These are phyloP conservation scores for Candida ulmi DNA, from an alignment of 805 yeast species.

Conservation along the genomic window DNA sequence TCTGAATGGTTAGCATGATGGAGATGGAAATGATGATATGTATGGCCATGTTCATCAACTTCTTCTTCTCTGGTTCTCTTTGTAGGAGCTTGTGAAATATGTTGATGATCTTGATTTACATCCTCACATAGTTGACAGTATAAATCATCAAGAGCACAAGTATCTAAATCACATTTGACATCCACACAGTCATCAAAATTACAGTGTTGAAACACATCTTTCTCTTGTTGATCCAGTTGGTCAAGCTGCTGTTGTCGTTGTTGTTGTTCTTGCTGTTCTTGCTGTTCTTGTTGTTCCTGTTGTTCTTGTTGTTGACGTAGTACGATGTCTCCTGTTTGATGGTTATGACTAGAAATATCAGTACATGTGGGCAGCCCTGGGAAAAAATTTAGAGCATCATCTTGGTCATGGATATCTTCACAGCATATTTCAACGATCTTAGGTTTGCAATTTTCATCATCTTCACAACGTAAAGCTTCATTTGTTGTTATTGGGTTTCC, in stretches of 20 bases:
- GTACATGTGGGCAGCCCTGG: slow-evolving; percentile 11
- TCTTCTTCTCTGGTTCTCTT: slow-evolving; percentile 15
- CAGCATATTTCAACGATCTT: slow-evolving; percentile 37
- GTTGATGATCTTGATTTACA: background rate
- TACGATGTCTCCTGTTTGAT: background rate
- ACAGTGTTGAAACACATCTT: slow-evolving; percentile 11
- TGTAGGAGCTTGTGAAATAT: background rate
- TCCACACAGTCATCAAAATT: slow-evolving; percentile 21
- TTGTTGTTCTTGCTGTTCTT: background rate
- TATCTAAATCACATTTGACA: slow-evolving; percentile 22
- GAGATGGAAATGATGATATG: slow-evolving; percentile 15
- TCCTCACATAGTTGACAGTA: slow-evolving; percentile 27
- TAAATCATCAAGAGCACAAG: slow-evolving; percentile 28
- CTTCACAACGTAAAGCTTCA: slow-evolving; percentile 19
- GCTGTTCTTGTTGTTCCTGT: background rate
- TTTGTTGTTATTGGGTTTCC: slow-evolving; percentile 3
- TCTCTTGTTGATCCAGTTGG: background rate
- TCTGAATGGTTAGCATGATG: slow-evolving; percentile 13
- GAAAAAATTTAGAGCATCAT: background rate
- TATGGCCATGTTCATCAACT: slow-evolving; percentile 16
- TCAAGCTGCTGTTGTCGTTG: slow-evolving; percentile 7
- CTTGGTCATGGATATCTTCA: slow-evolving; percentile 13
- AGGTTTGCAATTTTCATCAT: slow-evolving; percentile 29
- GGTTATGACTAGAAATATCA: slow-evolving; percentile 1
- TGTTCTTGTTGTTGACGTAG: slow-evolving; percentile 2